Conservation (phyloP, 768 basidiomycete species). For the Tricholomella constricta region DNA sequence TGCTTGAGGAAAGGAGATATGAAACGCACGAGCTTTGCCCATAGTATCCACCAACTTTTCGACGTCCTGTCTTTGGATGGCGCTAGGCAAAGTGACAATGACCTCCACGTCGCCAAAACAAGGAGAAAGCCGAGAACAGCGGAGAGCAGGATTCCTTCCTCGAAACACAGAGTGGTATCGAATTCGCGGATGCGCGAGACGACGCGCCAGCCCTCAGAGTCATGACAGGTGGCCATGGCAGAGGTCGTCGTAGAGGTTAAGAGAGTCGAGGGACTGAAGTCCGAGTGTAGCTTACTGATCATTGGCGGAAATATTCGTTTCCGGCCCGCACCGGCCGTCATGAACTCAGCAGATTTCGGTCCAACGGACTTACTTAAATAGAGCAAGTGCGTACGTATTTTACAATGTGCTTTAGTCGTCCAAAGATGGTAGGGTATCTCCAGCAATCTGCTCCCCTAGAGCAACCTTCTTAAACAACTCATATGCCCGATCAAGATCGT, state of each 20-base stretch:
- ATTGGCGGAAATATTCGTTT: no score
- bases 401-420: constrained; percentile 44
- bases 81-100: constrained; percentile 28
- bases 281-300: neutral
- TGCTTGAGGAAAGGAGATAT: neutral
- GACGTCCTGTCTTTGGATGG: constrained; percentile 35
- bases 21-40: constrained; percentile 65
- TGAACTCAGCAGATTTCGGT: no score
- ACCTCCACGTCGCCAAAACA: constrained; percentile 40
- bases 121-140: constrained; percentile 48
- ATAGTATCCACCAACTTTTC: constrained; percentile 53
- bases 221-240: constrained; percentile 48
- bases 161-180: constrained; percentile 81
- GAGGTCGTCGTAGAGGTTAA: neutral
- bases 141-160: constrained; percentile 70
- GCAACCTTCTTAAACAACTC: constrained; percentile 74
- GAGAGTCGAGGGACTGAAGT: neutral
- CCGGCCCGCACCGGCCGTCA: neutral
- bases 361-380: no score
- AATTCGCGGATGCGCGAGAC: constrained; percentile 63
- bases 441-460: constrained; percentile 59
- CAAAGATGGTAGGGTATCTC: constrained; percentile 68
- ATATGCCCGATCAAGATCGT: constrained; percentile 84
- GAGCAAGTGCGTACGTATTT: neutral
- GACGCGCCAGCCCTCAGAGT: constrained; percentile 66